These are phyloP conservation scores for Teratosphaeria nubilosa DNA, from an alignment of 2,329 filamentous ascomycete genomes.

Conservation along the genomic window DNA sequence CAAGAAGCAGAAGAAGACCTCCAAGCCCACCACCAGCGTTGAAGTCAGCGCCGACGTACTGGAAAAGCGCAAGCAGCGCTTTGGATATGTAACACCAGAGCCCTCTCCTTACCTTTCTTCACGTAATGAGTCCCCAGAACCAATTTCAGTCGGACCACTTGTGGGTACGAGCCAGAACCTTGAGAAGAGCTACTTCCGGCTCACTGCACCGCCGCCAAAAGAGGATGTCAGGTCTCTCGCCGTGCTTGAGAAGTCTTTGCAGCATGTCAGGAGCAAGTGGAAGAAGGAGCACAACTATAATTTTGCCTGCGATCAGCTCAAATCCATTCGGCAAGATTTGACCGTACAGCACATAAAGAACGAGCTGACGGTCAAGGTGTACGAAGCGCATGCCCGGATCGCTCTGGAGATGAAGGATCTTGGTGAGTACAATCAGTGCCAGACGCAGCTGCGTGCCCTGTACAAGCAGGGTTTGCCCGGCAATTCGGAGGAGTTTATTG, in stretches of 20 bases:
- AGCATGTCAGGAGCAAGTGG: constrained; percentile 90
- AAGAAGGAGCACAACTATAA: constrained; percentile 84
- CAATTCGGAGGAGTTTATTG: constrained; percentile 91
- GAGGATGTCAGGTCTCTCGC: constrained; percentile 77
- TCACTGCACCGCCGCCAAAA: constrained; percentile 81
- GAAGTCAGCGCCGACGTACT: constrained; percentile 60
- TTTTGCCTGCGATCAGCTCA: constrained; percentile 99
- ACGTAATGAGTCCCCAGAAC: constrained; percentile 39
- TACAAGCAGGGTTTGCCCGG: constrained; percentile 82
- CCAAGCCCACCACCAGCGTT: constrained; percentile 28
- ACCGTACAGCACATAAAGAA: constrained; percentile 96
- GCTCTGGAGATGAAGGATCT: constrained; percentile 96
- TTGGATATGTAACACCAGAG: constrained; percentile 44
- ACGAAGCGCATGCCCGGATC: constrained; percentile 95
- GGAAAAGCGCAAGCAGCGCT: constrained; percentile 83
- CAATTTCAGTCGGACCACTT: constrained; percentile 51
- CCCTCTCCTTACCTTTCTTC: constrained; percentile 39
- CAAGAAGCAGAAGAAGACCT: constrained; percentile 30
- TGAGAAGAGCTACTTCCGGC: constrained; percentile 89
- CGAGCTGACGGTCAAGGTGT: constrained; percentile 90
- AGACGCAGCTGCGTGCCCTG: constrained; percentile 88
- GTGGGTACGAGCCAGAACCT: constrained; percentile 74
- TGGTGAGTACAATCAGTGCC: constrained; percentile 99
- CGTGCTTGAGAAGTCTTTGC: constrained; percentile 73
- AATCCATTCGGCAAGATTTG: constrained; percentile 93